phyloP scores from a whole-genome alignment of 306 rosid genomes.

The Glycine soja region DNA sequence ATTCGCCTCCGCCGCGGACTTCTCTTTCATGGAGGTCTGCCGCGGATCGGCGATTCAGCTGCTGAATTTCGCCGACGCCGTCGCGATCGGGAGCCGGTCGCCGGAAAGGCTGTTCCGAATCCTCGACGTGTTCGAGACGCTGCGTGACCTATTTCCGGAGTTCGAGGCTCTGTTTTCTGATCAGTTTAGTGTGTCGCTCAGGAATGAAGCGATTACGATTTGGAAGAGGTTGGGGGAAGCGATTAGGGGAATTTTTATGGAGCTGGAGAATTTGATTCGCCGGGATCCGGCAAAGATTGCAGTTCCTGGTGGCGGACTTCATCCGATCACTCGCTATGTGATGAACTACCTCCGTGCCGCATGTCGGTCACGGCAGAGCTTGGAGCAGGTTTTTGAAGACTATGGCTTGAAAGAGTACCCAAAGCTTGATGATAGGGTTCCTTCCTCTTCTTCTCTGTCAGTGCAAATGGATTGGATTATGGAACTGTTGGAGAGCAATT shows the following conservation, averaged over 20 bases:
- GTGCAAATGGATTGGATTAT: constrained; percentile 93
- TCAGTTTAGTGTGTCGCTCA: constrained; percentile 71
- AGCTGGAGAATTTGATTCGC: constrained; percentile 87
- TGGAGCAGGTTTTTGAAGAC: constrained; percentile 89
- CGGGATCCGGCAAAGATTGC: constrained; percentile 80
- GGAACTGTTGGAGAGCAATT: constrained; percentile 87
- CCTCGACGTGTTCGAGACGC: constrained; percentile 79
- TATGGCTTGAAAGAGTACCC: constrained; percentile 55
- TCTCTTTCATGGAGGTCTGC: constrained; percentile 95
- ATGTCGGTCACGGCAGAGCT: constrained; percentile 69
- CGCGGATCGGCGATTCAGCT: constrained; percentile 83
- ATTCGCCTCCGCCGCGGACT: constrained; percentile 74
- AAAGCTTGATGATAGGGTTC: constrained; percentile 65
- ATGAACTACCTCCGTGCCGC: constrained; percentile 96
- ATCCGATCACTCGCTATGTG: constrained; percentile 94
- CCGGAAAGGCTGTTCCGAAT: constrained; percentile 84
- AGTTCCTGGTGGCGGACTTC: constrained; percentile 93
- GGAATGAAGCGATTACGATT: constrained; percentile 80
- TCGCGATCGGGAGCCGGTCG: constrained; percentile 80
- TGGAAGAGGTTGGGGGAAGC: constrained; percentile 94
- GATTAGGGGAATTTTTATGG: constrained; percentile 88
- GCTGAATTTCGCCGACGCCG: constrained; percentile 83
- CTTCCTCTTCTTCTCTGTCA: constrained; percentile 57
- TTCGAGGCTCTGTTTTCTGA: constrained; percentile 76
- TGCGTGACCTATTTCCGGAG: constrained; percentile 82